A percentile compares a stretch with the other conserved stretches of the same genome.
Evolutionary conservation across 1,284 basidiomycete genomes (phyloP).

Genomic region (Gomphus bonarii): DNA sequence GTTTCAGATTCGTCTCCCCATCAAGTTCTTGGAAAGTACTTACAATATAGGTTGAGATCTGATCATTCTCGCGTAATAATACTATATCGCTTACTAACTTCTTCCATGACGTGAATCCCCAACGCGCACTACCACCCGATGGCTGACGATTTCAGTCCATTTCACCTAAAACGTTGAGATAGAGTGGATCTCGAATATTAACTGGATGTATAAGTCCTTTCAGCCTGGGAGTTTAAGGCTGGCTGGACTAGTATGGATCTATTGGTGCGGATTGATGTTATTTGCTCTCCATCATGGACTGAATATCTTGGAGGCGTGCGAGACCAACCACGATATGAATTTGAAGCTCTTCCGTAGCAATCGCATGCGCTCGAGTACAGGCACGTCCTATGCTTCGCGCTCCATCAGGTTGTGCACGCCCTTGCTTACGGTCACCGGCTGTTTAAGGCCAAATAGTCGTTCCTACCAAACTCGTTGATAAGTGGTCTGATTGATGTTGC

Average conservation of each 20-base stretch:
- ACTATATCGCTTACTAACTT: slow-evolving; percentile 97
- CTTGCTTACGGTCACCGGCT: slow-evolving; percentile 68
- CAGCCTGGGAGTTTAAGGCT: slow-evolving; percentile 5
- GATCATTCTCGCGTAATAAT: slow-evolving; percentile 84
- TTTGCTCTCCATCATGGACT: slow-evolving; percentile 45
- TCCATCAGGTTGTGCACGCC: slow-evolving; percentile 83
- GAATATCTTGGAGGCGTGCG: slow-evolving; percentile 49
- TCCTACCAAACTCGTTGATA: slow-evolving; percentile 73
- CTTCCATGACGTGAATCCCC: slow-evolving; percentile 98
- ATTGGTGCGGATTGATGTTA: slow-evolving; percentile 53
- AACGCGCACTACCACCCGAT: slow-evolving; percentile 56
- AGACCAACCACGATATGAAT: slow-evolving; percentile 5
- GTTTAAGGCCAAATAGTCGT: slow-evolving; percentile 54
- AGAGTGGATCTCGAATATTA: slow-evolving; percentile 26
- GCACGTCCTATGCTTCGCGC: slow-evolving; percentile 61
- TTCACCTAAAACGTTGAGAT: slow-evolving; percentile 48
- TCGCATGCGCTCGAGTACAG: slow-evolving; percentile 43
- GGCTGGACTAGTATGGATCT: slow-evolving; percentile 11
- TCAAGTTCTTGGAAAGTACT: slow-evolving; percentile 95
- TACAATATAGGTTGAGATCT: slow-evolving; percentile 91
- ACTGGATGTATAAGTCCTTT: slow-evolving; percentile 3
- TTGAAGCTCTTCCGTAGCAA: too few relatives aligned
- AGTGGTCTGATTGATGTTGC: slow-evolving; percentile 79
- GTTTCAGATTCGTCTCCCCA: slow-evolving; percentile 95
- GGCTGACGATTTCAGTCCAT: slow-evolving; percentile 65